Conservation (phyloP, 768 basidiomycete species). For the Amanita exitialis region DNA sequence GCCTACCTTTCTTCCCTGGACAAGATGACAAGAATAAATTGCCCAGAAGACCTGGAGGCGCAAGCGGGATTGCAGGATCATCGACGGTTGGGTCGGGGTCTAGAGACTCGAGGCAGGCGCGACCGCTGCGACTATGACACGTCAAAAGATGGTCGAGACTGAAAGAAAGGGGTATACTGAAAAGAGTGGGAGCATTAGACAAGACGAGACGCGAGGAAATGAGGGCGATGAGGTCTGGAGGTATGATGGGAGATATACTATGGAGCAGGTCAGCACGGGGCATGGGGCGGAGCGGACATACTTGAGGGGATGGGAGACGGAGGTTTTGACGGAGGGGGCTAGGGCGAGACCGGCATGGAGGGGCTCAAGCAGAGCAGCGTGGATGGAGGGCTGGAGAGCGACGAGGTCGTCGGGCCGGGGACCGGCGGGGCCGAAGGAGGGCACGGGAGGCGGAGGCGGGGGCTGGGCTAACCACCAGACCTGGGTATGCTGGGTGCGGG, state of each 20-base stretch:
- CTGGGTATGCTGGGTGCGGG: constrained; percentile 20
- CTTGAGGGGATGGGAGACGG: constrained; percentile 79
- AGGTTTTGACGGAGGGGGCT: constrained; percentile 45
- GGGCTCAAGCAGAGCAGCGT: constrained; percentile 42
- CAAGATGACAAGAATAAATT: constrained; percentile 87
- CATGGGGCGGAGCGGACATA: constrained; percentile 21
- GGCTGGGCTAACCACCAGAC: constrained; percentile 43
- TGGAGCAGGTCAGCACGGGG: constrained; percentile 10
- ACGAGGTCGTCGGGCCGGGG: constrained; percentile 2
- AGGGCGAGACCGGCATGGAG: constrained; percentile 10
- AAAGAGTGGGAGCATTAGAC: constrained; percentile 29
- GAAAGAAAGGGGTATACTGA: constrained; percentile 34
- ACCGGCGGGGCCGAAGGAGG: neutral
- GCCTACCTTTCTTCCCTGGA: constrained; percentile 84
- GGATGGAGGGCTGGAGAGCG: constrained; percentile 30
- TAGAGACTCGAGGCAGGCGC: constrained; percentile 11
- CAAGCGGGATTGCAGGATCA: neutral
- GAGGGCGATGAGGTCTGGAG: constrained; percentile 43
- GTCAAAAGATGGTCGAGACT: constrained; percentile 29
- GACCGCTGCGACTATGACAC: constrained; percentile 13
- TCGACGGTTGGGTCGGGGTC: constrained; percentile 6
- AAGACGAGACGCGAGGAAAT: constrained; percentile 37
- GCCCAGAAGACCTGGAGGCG: constrained; percentile 35
- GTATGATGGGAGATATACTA: constrained; percentile 59
- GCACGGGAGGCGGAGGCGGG: neutral